These are phyloP conservation scores for Plectosphaerella plurivora DNA, from an alignment of 2,329 filamentous ascomycete species.

Conservation along the genomic window DNA sequence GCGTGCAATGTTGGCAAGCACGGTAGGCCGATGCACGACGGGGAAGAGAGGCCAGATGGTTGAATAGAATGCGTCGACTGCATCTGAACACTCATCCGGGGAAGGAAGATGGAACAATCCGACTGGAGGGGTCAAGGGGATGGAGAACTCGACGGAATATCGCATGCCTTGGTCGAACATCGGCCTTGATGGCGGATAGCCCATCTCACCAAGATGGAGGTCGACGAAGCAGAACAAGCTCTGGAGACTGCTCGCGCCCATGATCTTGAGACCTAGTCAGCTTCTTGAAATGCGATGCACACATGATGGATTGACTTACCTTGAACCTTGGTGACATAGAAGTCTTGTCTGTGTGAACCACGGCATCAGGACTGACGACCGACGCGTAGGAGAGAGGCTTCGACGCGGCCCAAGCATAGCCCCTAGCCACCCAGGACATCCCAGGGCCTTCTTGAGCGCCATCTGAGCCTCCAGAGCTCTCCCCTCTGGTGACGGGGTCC, in stretches of 20 bases:
- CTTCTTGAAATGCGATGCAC: neutral
- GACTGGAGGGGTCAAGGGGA: slow-evolving; percentile 9
- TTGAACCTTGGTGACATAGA: slow-evolving; percentile 6
- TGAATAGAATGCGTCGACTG: slow-evolving; percentile 12
- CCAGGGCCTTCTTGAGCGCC: too few species aligned
- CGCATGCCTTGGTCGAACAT: slow-evolving; percentile 17
- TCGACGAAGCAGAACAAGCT: slow-evolving; percentile 18
- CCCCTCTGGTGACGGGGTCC: too few species aligned
- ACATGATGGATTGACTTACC: slow-evolving; percentile 9
- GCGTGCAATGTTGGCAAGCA: slow-evolving; percentile 9
- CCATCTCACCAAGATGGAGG: slow-evolving; percentile 14
- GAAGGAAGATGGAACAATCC: slow-evolving; percentile 6
- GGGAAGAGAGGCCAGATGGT: slow-evolving; percentile 16
- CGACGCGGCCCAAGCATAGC: neutral
- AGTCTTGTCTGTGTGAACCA: slow-evolving; percentile 17
- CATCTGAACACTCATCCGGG: slow-evolving; percentile 1
- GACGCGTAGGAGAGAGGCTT: neutral
- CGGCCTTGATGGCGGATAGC: slow-evolving; percentile 10
- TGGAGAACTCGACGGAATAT: slow-evolving; percentile 15
- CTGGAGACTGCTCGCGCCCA: slow-evolving; percentile 17
- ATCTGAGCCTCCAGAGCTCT: too few species aligned
- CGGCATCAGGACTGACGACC: slow-evolving; percentile 13
- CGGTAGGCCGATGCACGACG: slow-evolving; percentile 9
- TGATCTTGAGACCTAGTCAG: slow-evolving; percentile 14
- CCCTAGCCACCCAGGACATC: neutral